These are phyloP conservation scores for Taphrina deformans DNA, from an alignment of 1,139 yeast species.

Conservation along the genomic window DNA sequence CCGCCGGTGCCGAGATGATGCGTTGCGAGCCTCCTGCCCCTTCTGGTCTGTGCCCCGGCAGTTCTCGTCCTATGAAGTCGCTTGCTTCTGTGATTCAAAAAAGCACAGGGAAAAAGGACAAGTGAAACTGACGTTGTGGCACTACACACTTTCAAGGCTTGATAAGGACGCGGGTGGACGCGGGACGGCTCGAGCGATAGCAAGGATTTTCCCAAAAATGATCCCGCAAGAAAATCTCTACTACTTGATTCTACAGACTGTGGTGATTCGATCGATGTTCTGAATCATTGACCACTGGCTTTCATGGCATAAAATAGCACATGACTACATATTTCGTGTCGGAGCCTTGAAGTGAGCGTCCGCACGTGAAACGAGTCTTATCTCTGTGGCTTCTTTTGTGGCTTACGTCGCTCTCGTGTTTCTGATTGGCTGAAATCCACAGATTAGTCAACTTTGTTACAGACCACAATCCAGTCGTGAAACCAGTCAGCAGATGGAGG, in stretches of 20 bases:
- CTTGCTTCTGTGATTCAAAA: background rate
- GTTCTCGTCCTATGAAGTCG: background rate
- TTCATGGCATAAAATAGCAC: too few relatives aligned
- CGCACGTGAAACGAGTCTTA: background rate
- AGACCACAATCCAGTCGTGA: too few relatives aligned
- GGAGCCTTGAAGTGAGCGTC: too few relatives aligned
- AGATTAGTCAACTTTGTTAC: too few relatives aligned
- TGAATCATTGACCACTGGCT: too few relatives aligned
- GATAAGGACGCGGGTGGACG: constrained; percentile 12
- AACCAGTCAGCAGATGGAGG: too few relatives aligned
- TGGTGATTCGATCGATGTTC: too few relatives aligned
- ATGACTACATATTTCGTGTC: too few relatives aligned
- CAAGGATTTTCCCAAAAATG: too few relatives aligned
- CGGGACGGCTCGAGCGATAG: too few relatives aligned
- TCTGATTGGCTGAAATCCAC: background rate
- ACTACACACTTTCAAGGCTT: background rate
- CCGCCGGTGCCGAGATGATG: background rate
- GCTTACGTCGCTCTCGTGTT: background rate
- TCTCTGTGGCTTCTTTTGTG: background rate
- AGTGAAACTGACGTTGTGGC: background rate
- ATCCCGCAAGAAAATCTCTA: too few relatives aligned
- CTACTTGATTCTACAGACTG: too few relatives aligned
- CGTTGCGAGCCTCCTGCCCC: background rate
- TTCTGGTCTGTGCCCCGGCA: background rate
- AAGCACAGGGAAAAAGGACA: background rate